Base-by-base conservation (phyloP, 768 basidiomycete species). In the Lyophyllum semitale region DNA sequence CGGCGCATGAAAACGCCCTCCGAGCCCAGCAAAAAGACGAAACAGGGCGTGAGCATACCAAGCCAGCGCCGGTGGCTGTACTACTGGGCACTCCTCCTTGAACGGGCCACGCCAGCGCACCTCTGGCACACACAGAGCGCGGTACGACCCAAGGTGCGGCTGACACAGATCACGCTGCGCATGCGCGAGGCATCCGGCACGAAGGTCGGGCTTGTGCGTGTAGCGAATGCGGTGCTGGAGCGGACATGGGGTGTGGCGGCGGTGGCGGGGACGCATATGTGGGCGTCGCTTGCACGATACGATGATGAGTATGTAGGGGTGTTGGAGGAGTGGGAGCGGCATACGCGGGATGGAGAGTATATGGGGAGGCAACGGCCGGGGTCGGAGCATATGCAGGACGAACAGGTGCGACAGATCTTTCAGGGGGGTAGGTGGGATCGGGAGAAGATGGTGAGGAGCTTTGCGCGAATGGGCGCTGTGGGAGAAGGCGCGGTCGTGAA, bases 251-350 rank as follows among this genome's bases (percentile, higher is more conserved):
- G 73, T 46, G 71, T 71, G 45, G 52, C 66, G 13, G 53, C 51
- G 32, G 48, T 55, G 23, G 59, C 52, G 37, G 63, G 69, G 49
- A 68, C 73, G 50, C 76, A 78, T 32, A 71, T 85, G 4, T 92
- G 88, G 89, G 85, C 77, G 2, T 91, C 89, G 18, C 71, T 95
- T 12, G 86, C 89, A n/a, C 77, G 91, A 51, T 95, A 95, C 64
- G 84, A 87, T 57, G 90, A 94, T 59, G 73, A 68, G 1, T 77
- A 93, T 33, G 81, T 91, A 4, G 78, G 82, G 4, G 70, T 77
- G 41, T 73, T 94, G 12, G 84, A 89, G 63, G 68, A 68, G 44
- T 85, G 83, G 81, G 89, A 92, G 68, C 66, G 65, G 48, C 70
- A 73, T 53, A 85, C 85, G 6, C 76, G 83, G 8, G 71, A 72